Evolutionary conservation across 2,329 filamentous ascomycete genomes (phyloP), one percentile per base, ranked within the genome.

Genomic region (Neofusicoccum parvum): DNA sequence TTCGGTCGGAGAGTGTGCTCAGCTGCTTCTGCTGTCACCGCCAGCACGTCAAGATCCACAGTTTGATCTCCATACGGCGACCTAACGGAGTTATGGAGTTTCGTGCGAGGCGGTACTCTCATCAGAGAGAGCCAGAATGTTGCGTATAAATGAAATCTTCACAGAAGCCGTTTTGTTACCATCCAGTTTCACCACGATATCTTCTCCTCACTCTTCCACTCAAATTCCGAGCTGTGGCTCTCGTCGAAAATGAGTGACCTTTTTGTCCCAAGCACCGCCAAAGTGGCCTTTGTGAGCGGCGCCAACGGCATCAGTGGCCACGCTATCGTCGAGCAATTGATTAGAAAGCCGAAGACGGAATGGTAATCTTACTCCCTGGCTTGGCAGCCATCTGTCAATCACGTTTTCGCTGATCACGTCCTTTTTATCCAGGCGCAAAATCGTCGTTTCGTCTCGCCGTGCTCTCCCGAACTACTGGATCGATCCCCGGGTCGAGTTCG

Each of bases 211-310:
- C 5, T 7, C 27, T 32, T 32, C 27, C 27, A 32, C 5, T 32
- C 27, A 7, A 32, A 1, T 5, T 32, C 27, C 5, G 27, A 23
- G 23, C 23, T 23, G 27, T 32, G 27, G 27, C 27, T 32, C 27
- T 32, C 27, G 6, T 5, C 27, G 6, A 32, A 5, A 7, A 32
- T 32, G 27, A 32, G 27, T 32, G 5, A 32, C 5, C 37, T 48
- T 11, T 48, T 14, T 15, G 45, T 48, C n/a, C 45, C 45, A 14
- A 27, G n/a, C 45, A 48, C 45, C 14, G 45, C 65, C 20, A 76
- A 76, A 59, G 72, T 74, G 9, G 76, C 76, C 7, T 74, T 79
- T 50, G 71, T 78, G 23, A 74, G 76, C 9, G 76, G 76, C 37
- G 71, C 62, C 23, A 78, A 77, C 67, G 76, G 77, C 17, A 74